These are phyloP conservation scores for Trichoderma afroharzianum DNA, from an alignment of 2,329 filamentous ascomycete genomes.

Conservation along the genomic window DNA sequence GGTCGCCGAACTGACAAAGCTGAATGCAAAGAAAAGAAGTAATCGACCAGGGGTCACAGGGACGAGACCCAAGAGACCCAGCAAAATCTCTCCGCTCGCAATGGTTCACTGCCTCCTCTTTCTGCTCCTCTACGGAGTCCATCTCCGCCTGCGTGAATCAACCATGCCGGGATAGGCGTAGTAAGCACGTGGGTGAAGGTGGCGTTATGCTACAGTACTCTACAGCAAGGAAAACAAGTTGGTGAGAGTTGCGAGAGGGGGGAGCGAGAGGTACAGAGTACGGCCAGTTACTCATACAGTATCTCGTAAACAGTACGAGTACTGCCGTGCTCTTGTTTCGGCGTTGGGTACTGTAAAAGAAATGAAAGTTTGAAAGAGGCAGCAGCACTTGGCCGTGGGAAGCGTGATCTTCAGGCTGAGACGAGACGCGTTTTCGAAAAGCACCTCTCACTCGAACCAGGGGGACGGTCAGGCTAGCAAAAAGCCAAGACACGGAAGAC, in stretches of 20 bases:
- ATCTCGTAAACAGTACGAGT: not conserved
- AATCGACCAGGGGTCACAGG: not conserved
- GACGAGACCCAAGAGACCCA: conserved; percentile 7
- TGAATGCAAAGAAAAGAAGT: not conserved
- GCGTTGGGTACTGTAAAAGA: not conserved
- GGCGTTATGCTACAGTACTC: conserved; percentile 13
- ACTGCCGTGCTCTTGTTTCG: not conserved
- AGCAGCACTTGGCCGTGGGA: not conserved
- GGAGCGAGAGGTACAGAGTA: not conserved
- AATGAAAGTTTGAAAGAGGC: not conserved
- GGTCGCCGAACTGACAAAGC: conserved; percentile 7
- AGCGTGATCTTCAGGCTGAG: conserved; percentile 9
- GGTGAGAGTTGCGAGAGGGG: not conserved
- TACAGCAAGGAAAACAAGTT: not conserved
- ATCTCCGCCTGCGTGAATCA: conserved; percentile 8
- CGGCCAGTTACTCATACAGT: not conserved
- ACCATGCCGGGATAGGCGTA: conserved; percentile 13
- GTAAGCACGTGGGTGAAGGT: conserved; percentile 17
- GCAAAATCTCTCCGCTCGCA: not conserved
- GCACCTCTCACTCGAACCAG: not conserved
- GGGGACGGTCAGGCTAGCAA: conserved; percentile 1
- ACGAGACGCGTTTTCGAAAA: conserved; percentile 10
- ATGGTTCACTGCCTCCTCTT: conserved; percentile 1
- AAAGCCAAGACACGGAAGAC: conserved; percentile 10
- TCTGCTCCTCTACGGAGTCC: not conserved